Percentiles rank a stretch among this genome's conserved stretches.
Conservation (phyloP, 768 basidiomycete genomes). For the Collybiopsis confluens region DNA sequence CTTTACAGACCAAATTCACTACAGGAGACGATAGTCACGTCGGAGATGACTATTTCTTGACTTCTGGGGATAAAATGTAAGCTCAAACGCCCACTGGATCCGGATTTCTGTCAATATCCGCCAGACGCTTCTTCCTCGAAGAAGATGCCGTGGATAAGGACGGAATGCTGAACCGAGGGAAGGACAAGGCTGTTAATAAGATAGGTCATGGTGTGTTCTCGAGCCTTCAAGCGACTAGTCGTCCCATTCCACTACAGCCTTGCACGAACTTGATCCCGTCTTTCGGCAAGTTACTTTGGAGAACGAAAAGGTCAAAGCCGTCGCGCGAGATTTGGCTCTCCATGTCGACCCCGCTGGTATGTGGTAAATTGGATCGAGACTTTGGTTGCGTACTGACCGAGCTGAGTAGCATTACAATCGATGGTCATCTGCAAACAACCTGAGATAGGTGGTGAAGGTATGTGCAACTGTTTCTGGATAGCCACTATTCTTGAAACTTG, state of each 20-base stretch:
- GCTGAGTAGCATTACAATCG: constrained; percentile 68
- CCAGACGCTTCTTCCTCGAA: constrained; percentile 84
- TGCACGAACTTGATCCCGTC: constrained; percentile 81
- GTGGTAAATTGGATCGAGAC: constrained; percentile 13
- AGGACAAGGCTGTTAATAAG: constrained; percentile 88
- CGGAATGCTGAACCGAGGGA: constrained; percentile 68
- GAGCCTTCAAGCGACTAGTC: neutral
- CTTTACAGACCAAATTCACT: constrained; percentile 79
- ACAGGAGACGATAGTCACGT: constrained; percentile 74
- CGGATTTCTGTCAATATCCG: neutral
- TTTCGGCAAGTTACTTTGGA: constrained; percentile 80
- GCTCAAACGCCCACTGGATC: constrained; percentile 7
- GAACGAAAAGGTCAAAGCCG: constrained; percentile 61
- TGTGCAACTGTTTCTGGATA: constrained; percentile 10
- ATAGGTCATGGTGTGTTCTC: constrained; percentile 71
- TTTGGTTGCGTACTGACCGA: neutral
- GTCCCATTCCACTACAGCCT: constrained; percentile 37
- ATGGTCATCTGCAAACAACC: constrained; percentile 97
- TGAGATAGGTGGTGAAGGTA: constrained; percentile 89
- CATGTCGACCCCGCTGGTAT: constrained; percentile 82
- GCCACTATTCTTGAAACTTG: neutral
- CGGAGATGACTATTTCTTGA: constrained; percentile 91
- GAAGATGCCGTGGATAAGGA: constrained; percentile 72
- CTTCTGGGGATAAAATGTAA: constrained; percentile 86
- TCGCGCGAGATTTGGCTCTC: constrained; percentile 77